A percentile compares a stretch with the other conserved stretches of the same genome.
Evolutionary conservation across 2,329 filamentous ascomycete genomes (phyloP).

Genomic region (Rhynchosporium graminicola): DNA sequence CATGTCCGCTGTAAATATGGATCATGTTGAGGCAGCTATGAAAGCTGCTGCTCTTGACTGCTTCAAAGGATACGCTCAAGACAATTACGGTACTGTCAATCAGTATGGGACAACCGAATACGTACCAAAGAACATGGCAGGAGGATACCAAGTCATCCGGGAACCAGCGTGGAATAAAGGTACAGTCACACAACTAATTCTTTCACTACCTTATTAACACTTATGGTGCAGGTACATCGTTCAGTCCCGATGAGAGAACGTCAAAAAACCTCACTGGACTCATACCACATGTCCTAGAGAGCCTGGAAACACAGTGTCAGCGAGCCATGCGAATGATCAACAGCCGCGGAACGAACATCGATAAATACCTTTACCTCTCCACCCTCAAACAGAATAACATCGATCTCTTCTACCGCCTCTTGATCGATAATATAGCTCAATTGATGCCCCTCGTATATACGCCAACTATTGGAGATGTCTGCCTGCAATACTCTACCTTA

Average conservation of each 20-base stretch:
- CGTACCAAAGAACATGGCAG: conserved; percentile 51
- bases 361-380: conserved; percentile 83
- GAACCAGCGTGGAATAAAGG: conserved; percentile 69
- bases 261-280: conserved; percentile 66
- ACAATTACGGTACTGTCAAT: conserved; percentile 56
- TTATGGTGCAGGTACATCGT: conserved; percentile 55
- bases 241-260: conserved; percentile 63
- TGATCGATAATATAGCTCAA: conserved; percentile 75
- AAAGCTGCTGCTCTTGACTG: conserved; percentile 61
- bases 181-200: conserved; percentile 37
- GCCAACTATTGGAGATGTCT: conserved; percentile 92
- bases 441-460: conserved; percentile 86
- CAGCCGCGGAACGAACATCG: conserved; percentile 67
- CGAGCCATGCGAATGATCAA: conserved; percentile 75
- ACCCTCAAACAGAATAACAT: conserved; percentile 73
- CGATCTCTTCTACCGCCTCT: conserved; percentile 80
- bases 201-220: neutral
- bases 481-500: conserved; percentile 91
- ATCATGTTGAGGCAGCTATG: conserved; percentile 60
- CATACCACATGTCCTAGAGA: conserved; percentile 64
- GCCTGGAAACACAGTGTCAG: conserved; percentile 59
- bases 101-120: conserved; percentile 58
- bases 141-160: conserved; percentile 61
- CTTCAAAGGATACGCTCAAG: conserved; percentile 60
- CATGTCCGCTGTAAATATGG: conserved; percentile 49